These are phyloP conservation scores for Chaetomium sp. DNA, from an alignment of 2,329 filamentous ascomycete species.

Conservation along the genomic window DNA sequence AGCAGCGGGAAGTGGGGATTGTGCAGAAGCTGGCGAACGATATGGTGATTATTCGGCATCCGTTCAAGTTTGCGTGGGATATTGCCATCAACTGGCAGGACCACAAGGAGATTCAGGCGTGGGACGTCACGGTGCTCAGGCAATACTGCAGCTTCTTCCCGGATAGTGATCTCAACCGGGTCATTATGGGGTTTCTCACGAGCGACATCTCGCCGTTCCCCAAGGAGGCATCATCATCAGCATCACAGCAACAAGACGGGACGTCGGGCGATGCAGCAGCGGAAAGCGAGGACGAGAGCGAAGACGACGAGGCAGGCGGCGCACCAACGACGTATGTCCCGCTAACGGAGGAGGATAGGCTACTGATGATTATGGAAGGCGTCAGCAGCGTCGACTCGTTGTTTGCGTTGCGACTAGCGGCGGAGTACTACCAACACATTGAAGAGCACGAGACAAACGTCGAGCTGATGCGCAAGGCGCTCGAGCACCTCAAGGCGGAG, in stretches of 20 bases:
- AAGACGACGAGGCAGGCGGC: conserved; percentile 52
- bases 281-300: conserved; percentile 46
- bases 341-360: conserved; percentile 67
- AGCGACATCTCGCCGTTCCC: conserved; percentile 82
- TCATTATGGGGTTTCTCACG: conserved; percentile 74
- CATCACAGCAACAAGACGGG: conserved; percentile 13
- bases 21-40: conserved; percentile 74
- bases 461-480: conserved; percentile 70
- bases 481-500: conserved; percentile 54
- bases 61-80: conserved; percentile 84
- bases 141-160: conserved; percentile 83
- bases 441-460: conserved; percentile 81
- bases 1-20: conserved; percentile 62
- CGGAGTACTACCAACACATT: conserved; percentile 73
- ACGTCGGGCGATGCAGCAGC: conserved; percentile 26
- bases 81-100: conserved; percentile 88
- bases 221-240: conserved; percentile 13
- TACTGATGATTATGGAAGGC: conserved; percentile 74
- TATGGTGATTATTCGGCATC: conserved; percentile 95
- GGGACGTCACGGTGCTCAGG: conserved; percentile 70
- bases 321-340: conserved; percentile 49
- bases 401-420: conserved; percentile 76
- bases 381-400: conserved; percentile 62
- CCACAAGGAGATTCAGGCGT: conserved; percentile 62
- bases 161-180: conserved; percentile 71